Evolutionary conservation across 2,329 filamentous ascomycete genomes (phyloP), one percentile per base, ranked within the genome.

Genomic region (Mycocentrospora acerina): DNA sequence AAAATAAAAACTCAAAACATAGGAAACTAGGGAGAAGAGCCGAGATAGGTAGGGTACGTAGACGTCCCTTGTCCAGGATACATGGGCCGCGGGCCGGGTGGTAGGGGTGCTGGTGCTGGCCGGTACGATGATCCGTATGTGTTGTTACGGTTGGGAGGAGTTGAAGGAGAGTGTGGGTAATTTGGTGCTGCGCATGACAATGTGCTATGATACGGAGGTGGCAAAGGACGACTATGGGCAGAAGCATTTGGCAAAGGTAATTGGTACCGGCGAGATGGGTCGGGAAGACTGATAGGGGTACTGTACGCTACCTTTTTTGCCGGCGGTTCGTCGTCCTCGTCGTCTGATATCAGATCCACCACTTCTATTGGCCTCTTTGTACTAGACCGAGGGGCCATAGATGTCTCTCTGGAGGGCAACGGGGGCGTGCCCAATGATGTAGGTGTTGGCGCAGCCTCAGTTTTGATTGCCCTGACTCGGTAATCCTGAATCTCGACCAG

Each of bases 341-440:
- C 72, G 45, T 68, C 71, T 31, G 75, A 48, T 1, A 72, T 76
- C 54, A 76, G 59, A 46, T 76, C 73, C 35, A 77, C 73, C 17
- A 75, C 71, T 35, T 72, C 71, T 10, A 69, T 66, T 19, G 65
- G 64, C 24, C 72, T 64, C 55, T 75, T 77, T 39, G 60, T 65
- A 17, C 67, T 63, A 11, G 60, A 62, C 16, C 62, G 53, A 6
- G 62, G 55, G 30, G 60, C 57, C 36, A 57, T 53, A 33, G 62
- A 53, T 14, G 65, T 44, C 43, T 74, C 73, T 30, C 73, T 61
- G 10, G 73, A 75, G 10, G 69, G 71, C 11, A 72, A 46, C 4
- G 72, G 72, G 12, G 73, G 72, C 11, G 73, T 76, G 37, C 66
- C 60, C 9, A 69, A 43, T 26, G 66, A 68, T 29, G 51, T 44